phyloP scores from a whole-genome alignment of 2,329 filamentous ascomycete genomes.

The Albophoma yamanashiensis region DNA sequence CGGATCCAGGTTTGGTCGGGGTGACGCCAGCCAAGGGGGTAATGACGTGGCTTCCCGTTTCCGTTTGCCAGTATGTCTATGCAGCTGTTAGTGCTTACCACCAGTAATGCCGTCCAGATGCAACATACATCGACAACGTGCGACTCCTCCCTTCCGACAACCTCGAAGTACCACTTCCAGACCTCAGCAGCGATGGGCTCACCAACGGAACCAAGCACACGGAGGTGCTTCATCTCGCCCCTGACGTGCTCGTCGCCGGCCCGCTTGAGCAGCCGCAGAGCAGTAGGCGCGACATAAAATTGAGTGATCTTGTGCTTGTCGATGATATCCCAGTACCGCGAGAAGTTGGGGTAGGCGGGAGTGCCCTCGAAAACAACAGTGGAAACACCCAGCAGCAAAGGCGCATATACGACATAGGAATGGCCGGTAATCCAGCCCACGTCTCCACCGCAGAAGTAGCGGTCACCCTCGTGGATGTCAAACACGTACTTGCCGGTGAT shows the following conservation, averaged over 20 bases:
- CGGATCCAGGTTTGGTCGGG: conserved; percentile 91
- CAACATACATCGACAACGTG: conserved; percentile 82
- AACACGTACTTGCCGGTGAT: conserved; percentile 97
- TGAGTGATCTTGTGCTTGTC: conserved; percentile 92
- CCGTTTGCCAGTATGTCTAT: conserved; percentile 99
- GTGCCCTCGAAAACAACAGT: conserved; percentile 98
- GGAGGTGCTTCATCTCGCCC: conserved; percentile 77
- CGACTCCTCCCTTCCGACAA: conserved; percentile 84
- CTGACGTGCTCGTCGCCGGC: conserved; percentile 89
- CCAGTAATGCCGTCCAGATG: too few relatives aligned
- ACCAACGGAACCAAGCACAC: conserved; percentile 87
- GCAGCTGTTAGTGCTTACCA: conserved; percentile 8
- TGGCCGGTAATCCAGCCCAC: conserved; percentile 99
- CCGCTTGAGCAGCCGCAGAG: conserved; percentile 85
- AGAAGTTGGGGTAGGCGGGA: conserved; percentile 94
- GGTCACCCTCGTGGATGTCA: conserved; percentile 88
- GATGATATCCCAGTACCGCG: conserved; percentile 97
- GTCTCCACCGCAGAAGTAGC: conserved; percentile 95
- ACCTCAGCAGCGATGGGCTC: conserved; percentile 97
- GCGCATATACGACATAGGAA: conserved; percentile 96
- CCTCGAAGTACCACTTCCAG: conserved; percentile 99
- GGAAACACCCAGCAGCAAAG: conserved; percentile 81
- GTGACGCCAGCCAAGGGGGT: conserved; percentile 87
- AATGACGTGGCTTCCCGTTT: conserved; percentile 95
- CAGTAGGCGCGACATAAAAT: conserved; percentile 96